Evolutionary conservation across 2,329 filamentous ascomycete genomes (phyloP).

Genomic region (Phyllosticta citrichinensis): DNA sequence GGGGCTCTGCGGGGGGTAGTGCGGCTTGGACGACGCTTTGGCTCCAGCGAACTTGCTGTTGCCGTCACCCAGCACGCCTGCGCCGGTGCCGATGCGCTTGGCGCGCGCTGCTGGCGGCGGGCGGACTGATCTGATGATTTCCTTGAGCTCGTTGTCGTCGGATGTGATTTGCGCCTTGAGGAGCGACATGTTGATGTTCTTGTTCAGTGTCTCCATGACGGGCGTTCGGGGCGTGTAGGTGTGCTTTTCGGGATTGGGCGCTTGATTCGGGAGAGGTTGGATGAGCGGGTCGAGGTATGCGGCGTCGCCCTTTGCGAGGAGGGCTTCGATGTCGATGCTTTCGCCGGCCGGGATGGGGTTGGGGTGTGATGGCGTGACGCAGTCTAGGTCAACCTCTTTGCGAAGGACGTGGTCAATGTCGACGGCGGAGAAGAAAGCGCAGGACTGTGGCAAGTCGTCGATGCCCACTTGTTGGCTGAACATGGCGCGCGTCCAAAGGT

Average conservation of each 20-base stretch:
- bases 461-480: conserved; percentile 96
- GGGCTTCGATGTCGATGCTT: conserved; percentile 68
- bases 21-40: not conserved
- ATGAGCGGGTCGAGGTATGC: conserved; percentile 61
- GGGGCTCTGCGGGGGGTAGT: not conserved
- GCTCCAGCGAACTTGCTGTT: not conserved
- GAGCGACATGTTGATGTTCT: conserved; percentile 44
- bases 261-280: conserved; percentile 39
- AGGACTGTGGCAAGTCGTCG: conserved; percentile 83
- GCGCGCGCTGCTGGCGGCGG: not conserved
- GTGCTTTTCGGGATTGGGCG: conserved; percentile 51
- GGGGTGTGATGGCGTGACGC: conserved; percentile 78
- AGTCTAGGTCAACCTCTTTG: conserved; percentile 98
- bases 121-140: conserved; percentile 48
- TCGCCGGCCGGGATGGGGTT: conserved; percentile 74
- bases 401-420: conserved; percentile 93
- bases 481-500: conserved; percentile 95
- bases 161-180: conserved; percentile 76
- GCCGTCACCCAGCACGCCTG: not conserved
- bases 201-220: conserved; percentile 51
- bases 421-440: conserved; percentile 90
- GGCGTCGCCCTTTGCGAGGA: conserved; percentile 61
- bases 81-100: not conserved
- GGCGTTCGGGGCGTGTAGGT: conserved; percentile 61
- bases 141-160: conserved; percentile 61